A percentile compares a stretch with the other conserved stretches of the same genome.
These are phyloP conservation scores for Yarrowia hollandica DNA, from an alignment of 805 yeast genomes.

Conservation along the genomic window DNA sequence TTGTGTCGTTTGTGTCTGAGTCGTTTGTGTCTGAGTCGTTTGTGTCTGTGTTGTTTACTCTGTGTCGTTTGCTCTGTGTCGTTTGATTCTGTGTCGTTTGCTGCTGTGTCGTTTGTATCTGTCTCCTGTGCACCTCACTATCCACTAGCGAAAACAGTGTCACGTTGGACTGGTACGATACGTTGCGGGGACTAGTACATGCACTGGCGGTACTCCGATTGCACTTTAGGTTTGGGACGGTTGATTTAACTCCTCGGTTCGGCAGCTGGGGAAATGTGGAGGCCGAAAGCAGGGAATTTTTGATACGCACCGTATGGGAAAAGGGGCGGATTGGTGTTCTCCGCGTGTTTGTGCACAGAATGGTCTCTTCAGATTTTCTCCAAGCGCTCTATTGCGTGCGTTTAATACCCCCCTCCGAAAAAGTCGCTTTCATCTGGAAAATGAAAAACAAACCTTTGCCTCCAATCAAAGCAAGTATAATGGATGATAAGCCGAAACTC, in stretches of 20 bases:
- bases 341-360: background rate
- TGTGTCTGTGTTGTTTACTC: background rate
- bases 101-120: no score
- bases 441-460: constrained; percentile 8
- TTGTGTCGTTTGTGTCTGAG: background rate
- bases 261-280: background rate
- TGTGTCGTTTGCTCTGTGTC: background rate
- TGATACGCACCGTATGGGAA: no score
- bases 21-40: background rate
- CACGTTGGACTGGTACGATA: background rate
- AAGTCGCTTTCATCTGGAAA: background rate
- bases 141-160: background rate
- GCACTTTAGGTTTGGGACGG: constrained; percentile 19
- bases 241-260: constrained; percentile 22
- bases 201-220: no score
- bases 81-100: background rate
- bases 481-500: background rate
- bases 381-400: background rate
- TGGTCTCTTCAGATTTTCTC: background rate
- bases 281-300: background rate
- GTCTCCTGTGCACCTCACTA: no score
- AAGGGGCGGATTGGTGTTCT: background rate
- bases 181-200: constrained; percentile 25
- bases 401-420: no score
- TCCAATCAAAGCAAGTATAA: constrained; percentile 16